Base-by-base conservation (phyloP, 805 yeast species). In the Ogataea ramenticola region DNA sequence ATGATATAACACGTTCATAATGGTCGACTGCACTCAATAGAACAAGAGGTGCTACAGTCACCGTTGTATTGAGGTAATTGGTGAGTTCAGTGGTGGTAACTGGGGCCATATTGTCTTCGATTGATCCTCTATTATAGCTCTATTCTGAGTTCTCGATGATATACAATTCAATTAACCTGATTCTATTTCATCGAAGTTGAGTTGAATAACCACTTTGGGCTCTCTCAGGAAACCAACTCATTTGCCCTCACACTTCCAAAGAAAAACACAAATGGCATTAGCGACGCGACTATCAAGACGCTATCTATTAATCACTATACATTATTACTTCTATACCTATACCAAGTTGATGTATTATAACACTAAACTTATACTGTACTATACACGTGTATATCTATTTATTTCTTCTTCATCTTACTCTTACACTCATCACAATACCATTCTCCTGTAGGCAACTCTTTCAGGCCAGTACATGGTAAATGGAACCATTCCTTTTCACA, bases 401-500 rank as follows among this genome's bases (percentile, higher is more conserved):
- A 17, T 31, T 22, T 20, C 40, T 46, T 39, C 39, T 45, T 46
- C 46, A 47, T 43, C 33, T 52, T 55, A 22, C 49, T 48, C 41
- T 59, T 62, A 60, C 91, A 84, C 47, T 80, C 86, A 44, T 81
- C 80, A 58, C 91, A 84, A 53, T 76, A 82, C 91, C 91, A 84
- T 55, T 82, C 82, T 12, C 89, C 89, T 67, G 82, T 85, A 2
- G 97, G 98, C 5, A 91, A 77, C 41, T 88, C 81, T 41, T 82
- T 79, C 54, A 89, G 73, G 0, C 96, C 96, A 36, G 87, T 85
- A 64, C 98, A 90, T 16, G 95, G 95, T 52, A 91, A 69, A 68
- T 90, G 98, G 66, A 90, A 90, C 98, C 98, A 90, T 62, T 90
- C 98, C 43, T 88, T 72, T 60, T 81, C 81, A 68, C 98, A 91